A percentile compares a stretch with the other conserved stretches of the same genome.
These are phyloP conservation scores for Bolboschoenoplectus hybrid DNA, from an alignment of 202 grass and related monocot species.

Conservation along the genomic window DNA sequence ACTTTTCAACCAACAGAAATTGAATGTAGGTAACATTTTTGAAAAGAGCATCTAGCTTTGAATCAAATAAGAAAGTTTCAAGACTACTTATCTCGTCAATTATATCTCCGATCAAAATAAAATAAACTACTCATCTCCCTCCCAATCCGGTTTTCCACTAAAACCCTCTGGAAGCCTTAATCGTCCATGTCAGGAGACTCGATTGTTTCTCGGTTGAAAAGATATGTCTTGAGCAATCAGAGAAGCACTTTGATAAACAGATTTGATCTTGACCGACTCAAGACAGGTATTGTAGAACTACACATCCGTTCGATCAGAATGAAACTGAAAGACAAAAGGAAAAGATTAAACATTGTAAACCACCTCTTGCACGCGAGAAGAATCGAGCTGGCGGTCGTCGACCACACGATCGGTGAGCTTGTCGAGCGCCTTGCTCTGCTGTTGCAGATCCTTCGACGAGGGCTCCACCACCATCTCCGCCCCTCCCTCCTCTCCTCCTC, in stretches of 20 bases:
- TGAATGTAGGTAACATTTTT: not conserved
- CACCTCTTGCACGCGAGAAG: conserved; percentile 73
- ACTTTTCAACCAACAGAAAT: not conserved
- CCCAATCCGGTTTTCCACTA: not conserved
- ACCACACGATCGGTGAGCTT: conserved; percentile 95
- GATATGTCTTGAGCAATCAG: no score
- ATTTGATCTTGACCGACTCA: no score
- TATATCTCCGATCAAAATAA: not conserved
- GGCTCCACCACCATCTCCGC: conserved; percentile 35
- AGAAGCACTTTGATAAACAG: no score
- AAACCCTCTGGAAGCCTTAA: no score
- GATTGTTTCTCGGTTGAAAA: no score
- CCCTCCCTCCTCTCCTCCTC: conserved; percentile 40
- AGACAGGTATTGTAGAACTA: not conserved
- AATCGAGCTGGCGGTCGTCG: conserved; percentile 97
- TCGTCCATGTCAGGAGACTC: no score
- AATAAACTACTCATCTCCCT: not conserved
- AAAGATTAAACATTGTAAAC: not conserved
- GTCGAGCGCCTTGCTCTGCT: conserved; percentile 99
- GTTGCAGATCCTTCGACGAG: conserved; percentile 84
- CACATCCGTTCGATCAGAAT: not conserved
- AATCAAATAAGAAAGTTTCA: no score
- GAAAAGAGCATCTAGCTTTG: not conserved
- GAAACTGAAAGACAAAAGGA: not conserved
- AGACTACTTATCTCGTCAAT: not conserved